Conservation (phyloP, 2,329 filamentous ascomycete species). For the Camillea tinctor region DNA sequence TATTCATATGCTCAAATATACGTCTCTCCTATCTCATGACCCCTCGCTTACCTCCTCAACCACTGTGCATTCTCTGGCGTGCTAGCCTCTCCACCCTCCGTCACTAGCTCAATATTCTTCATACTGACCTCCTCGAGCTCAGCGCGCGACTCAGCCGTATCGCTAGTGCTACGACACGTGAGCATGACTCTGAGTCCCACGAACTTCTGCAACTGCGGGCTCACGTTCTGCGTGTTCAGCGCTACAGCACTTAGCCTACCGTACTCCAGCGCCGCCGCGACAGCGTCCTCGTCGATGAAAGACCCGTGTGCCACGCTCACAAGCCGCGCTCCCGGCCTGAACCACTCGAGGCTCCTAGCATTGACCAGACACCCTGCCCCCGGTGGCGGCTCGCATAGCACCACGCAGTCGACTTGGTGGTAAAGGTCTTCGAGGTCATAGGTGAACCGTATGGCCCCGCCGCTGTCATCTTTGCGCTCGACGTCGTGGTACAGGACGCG, state of each 20-base stretch:
- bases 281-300: slow-evolving; percentile 63
- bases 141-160: slow-evolving; percentile 64
- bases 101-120: slow-evolving; percentile 62
- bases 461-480: slow-evolving; percentile 41
- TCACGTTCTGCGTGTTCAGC: slow-evolving; percentile 59
- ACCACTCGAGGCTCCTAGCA: slow-evolving; percentile 43
- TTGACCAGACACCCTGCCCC: slow-evolving; percentile 48
- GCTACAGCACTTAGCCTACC: slow-evolving; percentile 52
- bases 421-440: slow-evolving; percentile 55
- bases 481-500: slow-evolving; percentile 63
- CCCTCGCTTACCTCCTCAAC: slow-evolving; percentile 16
- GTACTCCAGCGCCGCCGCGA: slow-evolving; percentile 56
- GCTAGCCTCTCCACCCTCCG: slow-evolving; percentile 49
- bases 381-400: slow-evolving; percentile 60
- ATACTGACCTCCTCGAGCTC: slow-evolving; percentile 67
- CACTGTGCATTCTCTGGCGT: slow-evolving; percentile 63
- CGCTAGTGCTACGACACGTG: slow-evolving; percentile 67
- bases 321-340: slow-evolving; percentile 56
- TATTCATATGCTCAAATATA: too few species aligned
- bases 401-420: slow-evolving; percentile 54
- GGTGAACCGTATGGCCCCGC: slow-evolving; percentile 45
- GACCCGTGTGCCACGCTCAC: slow-evolving; percentile 66
- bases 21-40: too few species aligned
- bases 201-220: slow-evolving; percentile 43
- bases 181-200: slow-evolving; percentile 50